Conservation (phyloP, 306 rosid genomes). For the Fragaria vesca region DNA sequence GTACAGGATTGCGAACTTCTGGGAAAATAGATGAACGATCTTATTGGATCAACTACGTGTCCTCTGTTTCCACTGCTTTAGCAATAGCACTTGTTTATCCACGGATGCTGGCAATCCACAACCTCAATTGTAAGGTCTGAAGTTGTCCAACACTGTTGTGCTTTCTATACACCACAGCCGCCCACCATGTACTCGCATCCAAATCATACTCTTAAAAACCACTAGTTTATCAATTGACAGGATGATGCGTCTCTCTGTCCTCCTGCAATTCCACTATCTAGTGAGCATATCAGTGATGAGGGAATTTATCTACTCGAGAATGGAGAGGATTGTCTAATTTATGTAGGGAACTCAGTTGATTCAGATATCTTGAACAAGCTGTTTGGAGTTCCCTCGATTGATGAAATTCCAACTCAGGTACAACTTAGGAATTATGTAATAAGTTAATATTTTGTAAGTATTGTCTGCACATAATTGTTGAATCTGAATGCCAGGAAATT, state of each 20-base stretch:
- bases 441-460: background rate
- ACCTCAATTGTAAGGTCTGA: conserved; percentile 63
- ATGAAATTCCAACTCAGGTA: conserved; percentile 70
- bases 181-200: background rate
- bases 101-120: conserved; percentile 75
- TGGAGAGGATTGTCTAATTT: conserved; percentile 72
- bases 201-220: background rate
- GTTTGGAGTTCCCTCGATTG: conserved; percentile 61
- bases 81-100: conserved; percentile 86
- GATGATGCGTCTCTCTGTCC: conserved; percentile 57
- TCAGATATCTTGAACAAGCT: conserved; percentile 53
- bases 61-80: conserved; percentile 62
- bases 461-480: background rate
- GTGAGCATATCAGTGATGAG: conserved; percentile 70
- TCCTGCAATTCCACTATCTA: conserved; percentile 73
- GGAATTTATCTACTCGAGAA: conserved; percentile 88
- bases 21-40: conserved; percentile 82
- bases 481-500: background rate
- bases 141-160: background rate
- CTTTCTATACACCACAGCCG: conserved; percentile 2
- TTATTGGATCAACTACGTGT: conserved; percentile 68
- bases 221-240: conserved; percentile 35
- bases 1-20: conserved; percentile 65
- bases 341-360: conserved; percentile 64
- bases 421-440: background rate